phyloP scores from a whole-genome alignment of 768 basidiomycete species.

The Suillus subalutaceus region DNA sequence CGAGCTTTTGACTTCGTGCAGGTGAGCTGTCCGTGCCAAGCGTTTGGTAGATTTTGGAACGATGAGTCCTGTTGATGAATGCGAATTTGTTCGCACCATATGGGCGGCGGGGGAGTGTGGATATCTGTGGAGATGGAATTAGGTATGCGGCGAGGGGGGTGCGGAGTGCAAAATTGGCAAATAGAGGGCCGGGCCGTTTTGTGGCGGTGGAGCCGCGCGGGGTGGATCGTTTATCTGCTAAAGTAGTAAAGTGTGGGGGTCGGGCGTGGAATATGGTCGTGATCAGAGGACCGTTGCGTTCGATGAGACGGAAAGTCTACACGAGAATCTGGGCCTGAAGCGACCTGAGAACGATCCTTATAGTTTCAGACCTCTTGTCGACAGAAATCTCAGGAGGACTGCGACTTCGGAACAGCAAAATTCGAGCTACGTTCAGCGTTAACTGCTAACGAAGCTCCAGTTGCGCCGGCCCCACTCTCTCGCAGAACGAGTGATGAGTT shows the following conservation, averaged over 20 bases:
- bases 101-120: slow-evolving; percentile 36
- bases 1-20: slow-evolving; percentile 58
- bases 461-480: slow-evolving; percentile 61
- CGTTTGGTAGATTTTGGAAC: slow-evolving; percentile 49
- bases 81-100: slow-evolving; percentile 51
- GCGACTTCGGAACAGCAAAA: slow-evolving; percentile 29
- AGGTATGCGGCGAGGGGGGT: slow-evolving; percentile 32
- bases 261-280: neutral
- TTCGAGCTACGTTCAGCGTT: slow-evolving; percentile 39
- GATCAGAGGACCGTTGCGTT: neutral
- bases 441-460: slow-evolving; percentile 58
- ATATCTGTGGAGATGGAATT: slow-evolving; percentile 24
- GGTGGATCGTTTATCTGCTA: neutral
- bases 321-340: neutral
- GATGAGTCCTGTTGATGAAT: slow-evolving; percentile 21
- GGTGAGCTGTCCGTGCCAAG: slow-evolving; percentile 68
- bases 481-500: slow-evolving; percentile 29
- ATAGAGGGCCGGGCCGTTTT: neutral
- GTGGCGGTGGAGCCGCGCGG: neutral
- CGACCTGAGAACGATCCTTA: slow-evolving; percentile 5
- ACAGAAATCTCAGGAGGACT: slow-evolving; percentile 27
- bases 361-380: slow-evolving; percentile 13
- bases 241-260: neutral
- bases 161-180: slow-evolving; percentile 19
- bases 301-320: neutral